Base-by-base conservation (phyloP, 2,329 filamentous ascomycete genomes). In the Cladosporium sp. region DNA sequence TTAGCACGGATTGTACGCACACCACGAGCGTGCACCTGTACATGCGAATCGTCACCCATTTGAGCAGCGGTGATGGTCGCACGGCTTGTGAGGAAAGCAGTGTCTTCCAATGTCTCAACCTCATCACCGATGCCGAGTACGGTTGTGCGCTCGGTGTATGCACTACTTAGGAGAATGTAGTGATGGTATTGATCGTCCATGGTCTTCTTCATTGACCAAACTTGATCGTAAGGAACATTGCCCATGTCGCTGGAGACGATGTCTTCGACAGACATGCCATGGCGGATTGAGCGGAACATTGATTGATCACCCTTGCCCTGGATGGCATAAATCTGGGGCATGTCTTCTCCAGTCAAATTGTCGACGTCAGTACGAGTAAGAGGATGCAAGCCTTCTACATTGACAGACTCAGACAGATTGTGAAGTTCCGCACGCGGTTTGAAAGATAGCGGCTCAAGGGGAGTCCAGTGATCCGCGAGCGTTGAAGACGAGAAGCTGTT, bases 51-150 rank as follows among this genome's bases (percentile, higher is more conserved):
- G 50, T 96, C 90, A 36, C 93, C 94, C 43, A 98, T 84, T 61
- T 96, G 88, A 63, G 96, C 92, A 4, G 95, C 89, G 6, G 91
- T 91, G 13, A 98, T 74, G 0, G 94, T 98, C 2, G 91, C 85
- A 7, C 93, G 90, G 9, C 86, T 86, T 0, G 88, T 87, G 8
- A 97, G 73, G 64, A 99, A 96, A 0, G 92, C 90, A 8, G 91
- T 95, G 64, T 97, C 90, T 7, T 84, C 90, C 3, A 96, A 90
- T 69, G 97, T 90, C 66, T 96, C 91, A 0, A 98, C 93, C 1
- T 91, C 95, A 66, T 98, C 93, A 3, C 92, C 93, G 57, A 98
- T 96, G 62, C 90, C 94, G 13, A 98, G 76, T 1, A 97, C 91
- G 11, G 97, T 76, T 0, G 93, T 98, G 25, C 84, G 54, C 42